phyloP scores from a whole-genome alignment of 2,329 filamentous ascomycete species.

The Decorospora gaudefroyi region DNA sequence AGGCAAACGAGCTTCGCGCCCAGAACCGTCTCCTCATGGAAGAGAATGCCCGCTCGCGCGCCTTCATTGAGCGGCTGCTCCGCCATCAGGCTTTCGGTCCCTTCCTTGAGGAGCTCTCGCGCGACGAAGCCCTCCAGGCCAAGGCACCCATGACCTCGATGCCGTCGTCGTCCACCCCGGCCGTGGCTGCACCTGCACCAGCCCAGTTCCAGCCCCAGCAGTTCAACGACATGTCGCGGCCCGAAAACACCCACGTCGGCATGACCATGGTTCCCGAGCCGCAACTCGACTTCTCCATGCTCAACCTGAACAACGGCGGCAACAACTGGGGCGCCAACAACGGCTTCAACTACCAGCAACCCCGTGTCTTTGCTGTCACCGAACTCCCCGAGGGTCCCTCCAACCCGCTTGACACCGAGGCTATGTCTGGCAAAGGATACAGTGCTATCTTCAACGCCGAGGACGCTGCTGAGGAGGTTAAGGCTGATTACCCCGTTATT shows the following conservation, averaged over 20 bases:
- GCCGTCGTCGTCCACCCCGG: constrained; percentile 36
- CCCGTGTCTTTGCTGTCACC: constrained; percentile 73
- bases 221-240: constrained; percentile 49
- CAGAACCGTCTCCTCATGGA: constrained; percentile 82
- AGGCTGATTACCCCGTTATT: constrained; percentile 56
- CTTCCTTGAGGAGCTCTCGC: constrained; percentile 53
- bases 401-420: constrained; percentile 61
- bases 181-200: constrained; percentile 50
- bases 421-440: constrained; percentile 71
- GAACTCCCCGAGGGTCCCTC: constrained; percentile 68
- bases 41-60: constrained; percentile 83
- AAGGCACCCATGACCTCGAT: constrained; percentile 40
- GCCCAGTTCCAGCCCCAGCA: constrained; percentile 58
- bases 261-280: constrained; percentile 86
- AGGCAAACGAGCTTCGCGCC: constrained; percentile 76
- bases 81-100: constrained; percentile 56
- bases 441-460: constrained; percentile 42
- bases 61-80: constrained; percentile 76
- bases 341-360: constrained; percentile 57
- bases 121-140: constrained; percentile 42
- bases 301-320: constrained; percentile 59
- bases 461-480: constrained; percentile 51
- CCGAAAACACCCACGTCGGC: constrained; percentile 67
- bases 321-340: constrained; percentile 59
- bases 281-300: constrained; percentile 72